Percentiles rank a stretch among this genome's conserved stretches.
phyloP scores from a whole-genome alignment of 2,329 filamentous ascomycete genomes.

The Cordyceps fumosorosea region DNA sequence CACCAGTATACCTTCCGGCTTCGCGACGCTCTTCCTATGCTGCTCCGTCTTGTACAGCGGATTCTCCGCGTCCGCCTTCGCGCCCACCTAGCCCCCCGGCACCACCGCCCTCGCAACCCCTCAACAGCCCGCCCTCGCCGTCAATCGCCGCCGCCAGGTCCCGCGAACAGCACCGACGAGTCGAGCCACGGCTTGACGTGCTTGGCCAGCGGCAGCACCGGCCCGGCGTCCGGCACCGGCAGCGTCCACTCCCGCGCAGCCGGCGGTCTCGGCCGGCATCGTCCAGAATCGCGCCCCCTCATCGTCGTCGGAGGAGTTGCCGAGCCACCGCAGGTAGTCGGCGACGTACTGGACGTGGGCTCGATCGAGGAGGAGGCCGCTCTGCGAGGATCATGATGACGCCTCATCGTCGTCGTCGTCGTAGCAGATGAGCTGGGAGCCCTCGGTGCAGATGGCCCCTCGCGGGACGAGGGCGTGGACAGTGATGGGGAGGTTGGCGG shows the following conservation, averaged over 20 bases:
- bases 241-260: conserved; percentile 22
- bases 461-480: background rate
- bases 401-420: background rate
- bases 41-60: conserved; percentile 15
- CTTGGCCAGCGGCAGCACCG: conserved; percentile 20
- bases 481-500: background rate
- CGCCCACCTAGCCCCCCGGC: background rate
- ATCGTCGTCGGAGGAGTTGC: background rate
- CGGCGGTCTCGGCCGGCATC: conserved; percentile 14
- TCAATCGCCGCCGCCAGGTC: conserved; percentile 22
- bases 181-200: conserved; percentile 17
- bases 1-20: conserved; percentile 21
- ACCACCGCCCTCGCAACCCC: background rate
- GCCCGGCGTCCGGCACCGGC: conserved; percentile 12
- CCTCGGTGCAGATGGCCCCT: background rate
- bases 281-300: conserved; percentile 14
- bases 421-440: background rate
- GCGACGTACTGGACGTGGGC: conserved; percentile 18
- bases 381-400: no score
- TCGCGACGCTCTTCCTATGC: conserved; percentile 18
- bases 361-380: background rate
- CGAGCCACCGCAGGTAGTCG: conserved; percentile 15
- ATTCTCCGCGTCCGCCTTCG: background rate
- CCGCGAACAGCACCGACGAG: conserved; percentile 19
- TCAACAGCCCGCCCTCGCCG: background rate